phyloP scores from a whole-genome alignment of 805 yeast genomes.

The Babjeviella inositovora region DNA sequence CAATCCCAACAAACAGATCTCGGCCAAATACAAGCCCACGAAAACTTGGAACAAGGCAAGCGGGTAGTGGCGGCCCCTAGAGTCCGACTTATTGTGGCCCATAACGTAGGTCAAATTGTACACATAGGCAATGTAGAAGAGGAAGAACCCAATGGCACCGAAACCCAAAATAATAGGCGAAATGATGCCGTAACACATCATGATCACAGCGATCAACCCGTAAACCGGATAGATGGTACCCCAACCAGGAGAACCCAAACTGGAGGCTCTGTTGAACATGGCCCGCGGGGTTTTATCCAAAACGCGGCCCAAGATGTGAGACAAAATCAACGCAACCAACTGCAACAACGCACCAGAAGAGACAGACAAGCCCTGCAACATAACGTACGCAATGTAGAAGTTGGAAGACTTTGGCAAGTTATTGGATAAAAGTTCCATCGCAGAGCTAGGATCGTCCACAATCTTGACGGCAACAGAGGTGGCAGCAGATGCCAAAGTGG shows the following conservation, averaged over 20 bases:
- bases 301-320: slow-evolving; percentile 51
- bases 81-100: slow-evolving; percentile 37
- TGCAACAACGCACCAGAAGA: slow-evolving; percentile 71
- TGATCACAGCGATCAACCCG: slow-evolving; percentile 60
- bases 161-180: slow-evolving; percentile 60
- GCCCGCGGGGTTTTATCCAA: slow-evolving; percentile 85
- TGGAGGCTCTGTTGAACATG: slow-evolving; percentile 67
- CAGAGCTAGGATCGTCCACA: slow-evolving; percentile 45
- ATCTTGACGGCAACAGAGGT: slow-evolving; percentile 62
- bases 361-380: slow-evolving; percentile 67
- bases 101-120: slow-evolving; percentile 52
- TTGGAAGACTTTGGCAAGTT: slow-evolving; percentile 84
- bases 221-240: slow-evolving; percentile 72
- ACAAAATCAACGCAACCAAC: slow-evolving; percentile 54
- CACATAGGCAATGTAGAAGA: slow-evolving; percentile 43
- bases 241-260: slow-evolving; percentile 55
- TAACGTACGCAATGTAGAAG: slow-evolving; percentile 72
- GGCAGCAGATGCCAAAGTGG: slow-evolving; percentile 72
- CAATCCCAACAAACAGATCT: slow-evolving; percentile 51
- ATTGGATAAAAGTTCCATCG: slow-evolving; percentile 58
- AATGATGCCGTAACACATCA: slow-evolving; percentile 63
- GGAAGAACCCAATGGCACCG: slow-evolving; percentile 36
- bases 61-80: slow-evolving; percentile 63
- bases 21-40: slow-evolving; percentile 57
- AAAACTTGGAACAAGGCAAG: slow-evolving; percentile 57